A percentile compares a stretch with the other conserved stretches of the same genome.
Conservation (phyloP, 176 grass and related monocot genomes). For the Triticum timopheevii region DNA sequence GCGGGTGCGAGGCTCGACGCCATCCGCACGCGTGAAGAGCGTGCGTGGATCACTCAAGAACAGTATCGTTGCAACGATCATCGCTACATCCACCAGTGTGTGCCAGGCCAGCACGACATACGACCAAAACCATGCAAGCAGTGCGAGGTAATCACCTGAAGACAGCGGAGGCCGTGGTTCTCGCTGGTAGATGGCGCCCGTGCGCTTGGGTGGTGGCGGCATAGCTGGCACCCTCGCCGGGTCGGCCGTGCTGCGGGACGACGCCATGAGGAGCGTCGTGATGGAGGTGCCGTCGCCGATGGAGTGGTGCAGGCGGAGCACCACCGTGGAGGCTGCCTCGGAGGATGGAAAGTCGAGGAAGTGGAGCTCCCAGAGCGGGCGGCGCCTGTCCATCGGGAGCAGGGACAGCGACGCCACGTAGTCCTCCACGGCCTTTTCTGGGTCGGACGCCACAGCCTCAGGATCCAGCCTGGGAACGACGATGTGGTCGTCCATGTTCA, state of each 20-base stretch:
- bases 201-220: neutral
- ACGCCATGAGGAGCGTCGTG: conserved; percentile 51
- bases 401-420: conserved; percentile 27
- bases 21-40: conserved; percentile 5
- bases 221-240: neutral
- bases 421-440: neutral
- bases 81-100: conserved; percentile 39
- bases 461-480: neutral
- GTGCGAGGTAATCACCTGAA: neutral
- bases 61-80: conserved; percentile 26
- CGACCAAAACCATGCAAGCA: conserved; percentile 16
- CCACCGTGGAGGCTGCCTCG: conserved; percentile 13
- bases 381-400: conserved; percentile 32
- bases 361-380: conserved; percentile 69
- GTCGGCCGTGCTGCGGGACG: conserved; percentile 45
- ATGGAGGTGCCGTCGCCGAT: neutral
- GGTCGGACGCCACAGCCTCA: neutral
- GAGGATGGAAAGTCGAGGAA: conserved; percentile 59
- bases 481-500: neutral
- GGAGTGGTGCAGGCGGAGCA: conserved; percentile 4
- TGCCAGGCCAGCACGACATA: conserved; percentile 38
- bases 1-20: neutral
- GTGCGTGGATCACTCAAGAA: conserved; percentile 50
- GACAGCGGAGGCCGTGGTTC: neutral
- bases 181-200: neutral